Evolutionary conservation across 139 green algal species (phyloP).

Genomic region (Nannochloris sp.): DNA sequence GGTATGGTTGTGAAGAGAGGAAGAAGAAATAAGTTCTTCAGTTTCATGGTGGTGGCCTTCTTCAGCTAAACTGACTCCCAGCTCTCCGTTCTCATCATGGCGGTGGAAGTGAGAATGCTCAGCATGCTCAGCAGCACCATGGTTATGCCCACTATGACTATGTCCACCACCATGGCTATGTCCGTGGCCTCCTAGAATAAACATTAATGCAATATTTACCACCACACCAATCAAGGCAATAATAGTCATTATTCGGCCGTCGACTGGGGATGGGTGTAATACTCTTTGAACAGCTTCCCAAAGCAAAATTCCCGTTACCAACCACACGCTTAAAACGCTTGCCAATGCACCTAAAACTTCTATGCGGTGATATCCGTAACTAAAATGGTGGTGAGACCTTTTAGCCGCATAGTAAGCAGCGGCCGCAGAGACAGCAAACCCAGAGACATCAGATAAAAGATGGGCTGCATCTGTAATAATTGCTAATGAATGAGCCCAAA

Average conservation of each 20-base stretch:
- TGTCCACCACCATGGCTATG: conserved; percentile 13
- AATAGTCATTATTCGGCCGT: conserved; percentile 87
- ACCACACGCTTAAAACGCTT: conserved; percentile 80
- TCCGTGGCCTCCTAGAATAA: conserved; percentile 43
- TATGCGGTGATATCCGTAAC: conserved; percentile 84
- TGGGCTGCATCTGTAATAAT: conserved; percentile 93
- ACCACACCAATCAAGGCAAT: conserved; percentile 64
- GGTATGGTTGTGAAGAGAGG: neutral
- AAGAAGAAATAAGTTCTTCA: neutral
- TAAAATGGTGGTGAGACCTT: conserved; percentile 23
- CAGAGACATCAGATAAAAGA: conserved; percentile 84
- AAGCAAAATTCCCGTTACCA: conserved; percentile 82
- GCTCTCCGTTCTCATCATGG: conserved; percentile 11
- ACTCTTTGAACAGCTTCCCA: conserved; percentile 74
- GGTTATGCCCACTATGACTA: conserved; percentile 12
- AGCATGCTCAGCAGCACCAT: neutral
- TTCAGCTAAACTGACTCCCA: neutral
- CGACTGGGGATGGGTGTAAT: conserved; percentile 47
- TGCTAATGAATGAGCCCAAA: conserved; percentile 68
- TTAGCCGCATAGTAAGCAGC: conserved; percentile 32
- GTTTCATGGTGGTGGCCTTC: neutral
- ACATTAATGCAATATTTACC: conserved; percentile 70
- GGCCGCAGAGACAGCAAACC: conserved; percentile 78
- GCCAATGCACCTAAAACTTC: conserved; percentile 87
- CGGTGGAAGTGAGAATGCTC: conserved; percentile 5